phyloP scores from a whole-genome alignment of 139 green algal species.

The Trebouxia sp. region DNA sequence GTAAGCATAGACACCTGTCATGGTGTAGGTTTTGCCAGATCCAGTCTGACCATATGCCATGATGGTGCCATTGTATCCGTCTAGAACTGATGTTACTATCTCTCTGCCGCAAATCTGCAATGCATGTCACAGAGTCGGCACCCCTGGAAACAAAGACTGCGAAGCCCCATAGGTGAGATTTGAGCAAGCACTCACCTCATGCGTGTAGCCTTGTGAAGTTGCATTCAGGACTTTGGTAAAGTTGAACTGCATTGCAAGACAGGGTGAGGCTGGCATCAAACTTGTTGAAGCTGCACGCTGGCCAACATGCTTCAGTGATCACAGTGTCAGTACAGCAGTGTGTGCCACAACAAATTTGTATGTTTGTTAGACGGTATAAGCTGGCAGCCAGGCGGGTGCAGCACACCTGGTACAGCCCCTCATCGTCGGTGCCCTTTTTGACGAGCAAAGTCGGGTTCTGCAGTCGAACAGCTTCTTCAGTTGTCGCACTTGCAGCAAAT shows the following conservation, averaged over 20 bases:
- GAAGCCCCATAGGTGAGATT: neutral
- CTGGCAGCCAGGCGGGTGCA: neutral
- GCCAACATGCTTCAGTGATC: neutral
- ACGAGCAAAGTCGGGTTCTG: slow-evolving; percentile 30
- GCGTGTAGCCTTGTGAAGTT: neutral
- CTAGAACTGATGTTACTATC: slow-evolving; percentile 50
- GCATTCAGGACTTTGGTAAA: slow-evolving; percentile 22
- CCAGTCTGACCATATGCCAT: slow-evolving; percentile 80
- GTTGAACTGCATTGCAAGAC: slow-evolving; percentile 29
- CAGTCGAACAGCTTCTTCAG: neutral
- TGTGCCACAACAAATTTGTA: neutral
- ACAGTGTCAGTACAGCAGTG: neutral
- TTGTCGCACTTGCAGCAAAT: neutral
- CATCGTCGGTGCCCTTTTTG: slow-evolving; percentile 26
- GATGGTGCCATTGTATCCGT: slow-evolving; percentile 80
- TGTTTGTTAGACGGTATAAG: neutral
- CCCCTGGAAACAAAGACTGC: neutral
- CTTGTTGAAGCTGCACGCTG: no score
- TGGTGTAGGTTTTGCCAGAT: slow-evolving; percentile 81
- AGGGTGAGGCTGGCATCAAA: no score
- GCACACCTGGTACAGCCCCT: slow-evolving; percentile 29
- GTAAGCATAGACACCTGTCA: slow-evolving; percentile 38
- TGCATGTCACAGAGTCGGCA: neutral
- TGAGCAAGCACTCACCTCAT: neutral
- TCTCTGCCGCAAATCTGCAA: slow-evolving; percentile 61